Percentiles rank a stretch among this genome's conserved stretches.
phyloP scores from a whole-genome alignment of 148 eudicot genomes.

The Silene conica region DNA sequence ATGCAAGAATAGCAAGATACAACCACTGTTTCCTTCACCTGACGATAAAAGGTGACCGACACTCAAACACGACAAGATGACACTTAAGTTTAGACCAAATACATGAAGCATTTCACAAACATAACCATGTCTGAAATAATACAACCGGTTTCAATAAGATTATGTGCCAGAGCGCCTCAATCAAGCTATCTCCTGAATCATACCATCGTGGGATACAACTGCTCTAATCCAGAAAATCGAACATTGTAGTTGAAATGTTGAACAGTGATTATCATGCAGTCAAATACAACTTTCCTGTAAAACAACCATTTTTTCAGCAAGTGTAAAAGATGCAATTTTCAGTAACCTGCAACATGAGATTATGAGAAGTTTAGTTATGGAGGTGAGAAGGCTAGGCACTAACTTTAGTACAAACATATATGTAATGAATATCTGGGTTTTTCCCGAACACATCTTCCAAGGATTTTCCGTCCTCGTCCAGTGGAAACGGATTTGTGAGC shows the following conservation, averaged over 20 bases:
- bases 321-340: too few relatives aligned
- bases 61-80: too few relatives aligned
- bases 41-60: too few relatives aligned
- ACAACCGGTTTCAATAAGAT: too few relatives aligned
- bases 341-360: background rate
- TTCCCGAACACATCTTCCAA: conserved; percentile 45
- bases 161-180: too few relatives aligned
- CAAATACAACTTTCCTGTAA: background rate
- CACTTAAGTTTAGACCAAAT: too few relatives aligned
- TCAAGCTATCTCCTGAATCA: too few relatives aligned
- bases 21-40: too few relatives aligned
- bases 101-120: too few relatives aligned
- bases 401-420: conserved; percentile 79
- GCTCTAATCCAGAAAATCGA: background rate
- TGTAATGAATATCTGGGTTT: conserved; percentile 67
- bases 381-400: conserved; percentile 10
- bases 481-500: conserved; percentile 59
- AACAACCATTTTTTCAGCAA: background rate
- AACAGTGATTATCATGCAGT: conserved; percentile 4
- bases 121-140: too few relatives aligned
- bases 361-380: background rate
- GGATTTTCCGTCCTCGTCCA: conserved; percentile 43
- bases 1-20: too few relatives aligned
- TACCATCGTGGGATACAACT: too few relatives aligned
- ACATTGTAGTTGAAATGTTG: background rate